Base-by-base conservation (phyloP, 164 flowering plant genomes). In the Nelumbo lutea region DNA sequence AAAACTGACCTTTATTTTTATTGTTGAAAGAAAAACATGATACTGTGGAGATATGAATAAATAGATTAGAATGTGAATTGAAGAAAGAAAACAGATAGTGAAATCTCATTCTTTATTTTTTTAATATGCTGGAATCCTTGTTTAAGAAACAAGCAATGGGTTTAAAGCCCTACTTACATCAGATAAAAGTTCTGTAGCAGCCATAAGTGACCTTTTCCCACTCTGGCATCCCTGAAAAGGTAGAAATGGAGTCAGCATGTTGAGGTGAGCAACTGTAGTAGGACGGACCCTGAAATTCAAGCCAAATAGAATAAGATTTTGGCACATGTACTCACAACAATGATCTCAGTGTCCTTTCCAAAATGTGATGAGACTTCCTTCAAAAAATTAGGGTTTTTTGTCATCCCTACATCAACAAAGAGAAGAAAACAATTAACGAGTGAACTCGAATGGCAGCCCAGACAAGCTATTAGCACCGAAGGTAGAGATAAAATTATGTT, bases 151-250 rank as follows among this genome's bases (percentile, higher is more conserved):
- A 27, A 27, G 27, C 27, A 27, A 27, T 27, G 27, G 27, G 27
- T 27, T 27, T 27, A 27, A 27, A 43, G 62, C 38, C 50, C 42
- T 41, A 77, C 96, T 86, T 83, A 91, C 98, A 72, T 93, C 88
- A 73, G 87, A 73, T 42, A 79, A 51, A 47, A 94, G 94, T 72
- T 86, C 97, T 58, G 87, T 70, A 1, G 91, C 95, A 64, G 97
- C 98, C 93, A 91, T 86, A 3, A 90, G 68, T 39, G 98, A 94
- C 70, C 95, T 85, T 62, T 84, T 90, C 59, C 98, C 98, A 64
- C 66, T 70, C 72, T 83, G 91, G 76, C 97, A 91, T 10, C 95
- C 97, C 98, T 94, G 88, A 61, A 67, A 61, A 75, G 13, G 9
- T 65, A 69, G 53, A 68, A 47, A 44, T 69, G 41, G 60, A 46